A percentile compares a stretch with the other conserved stretches of the same genome.
Conservation (phyloP, 208 protist species). For the Crithidia acanthocephali region DNA sequence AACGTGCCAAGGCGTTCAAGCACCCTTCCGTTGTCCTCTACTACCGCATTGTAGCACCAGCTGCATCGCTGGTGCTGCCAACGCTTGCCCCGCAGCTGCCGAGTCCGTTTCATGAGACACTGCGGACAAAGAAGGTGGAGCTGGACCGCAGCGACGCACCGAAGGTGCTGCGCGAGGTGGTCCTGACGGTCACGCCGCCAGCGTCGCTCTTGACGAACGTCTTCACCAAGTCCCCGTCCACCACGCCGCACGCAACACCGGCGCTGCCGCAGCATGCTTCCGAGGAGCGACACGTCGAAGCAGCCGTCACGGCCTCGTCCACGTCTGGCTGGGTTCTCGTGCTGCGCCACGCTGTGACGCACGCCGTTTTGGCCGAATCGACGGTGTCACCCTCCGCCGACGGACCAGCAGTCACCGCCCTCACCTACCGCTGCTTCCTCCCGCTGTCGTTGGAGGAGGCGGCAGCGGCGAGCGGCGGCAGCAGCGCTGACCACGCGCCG, state of each 20-base stretch:
- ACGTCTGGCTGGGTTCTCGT: conserved; percentile 10
- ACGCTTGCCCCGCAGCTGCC: conserved; percentile 21
- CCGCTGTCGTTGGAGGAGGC: conserved; percentile 5
- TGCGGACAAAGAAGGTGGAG: too few relatives aligned
- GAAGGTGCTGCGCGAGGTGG: conserved; percentile 23
- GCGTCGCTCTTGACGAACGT: conserved; percentile 1
- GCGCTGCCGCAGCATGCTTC: not conserved
- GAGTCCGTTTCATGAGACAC: not conserved
- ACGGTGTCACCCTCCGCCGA: not conserved
- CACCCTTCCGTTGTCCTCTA: conserved; percentile 14
- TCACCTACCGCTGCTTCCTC: conserved; percentile 33
- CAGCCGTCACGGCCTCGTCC: too few relatives aligned
- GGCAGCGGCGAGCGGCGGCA: not conserved
- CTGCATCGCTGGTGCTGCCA: conserved; percentile 3
- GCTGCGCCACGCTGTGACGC: conserved; percentile 25
- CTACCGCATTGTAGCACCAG: conserved; percentile 31
- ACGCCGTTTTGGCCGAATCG: conserved; percentile 19
- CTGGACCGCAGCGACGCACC: not conserved
- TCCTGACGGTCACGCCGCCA: conserved; percentile 18
- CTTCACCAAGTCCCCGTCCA: not conserved
- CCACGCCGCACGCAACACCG: not conserved
- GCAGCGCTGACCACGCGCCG: too few relatives aligned
- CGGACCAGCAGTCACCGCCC: not conserved
- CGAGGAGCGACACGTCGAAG: too few relatives aligned
- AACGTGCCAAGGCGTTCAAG: not conserved